Evolutionary conservation across 148 eudicot species (phyloP).

Genomic region (Oxyria digyna): DNA sequence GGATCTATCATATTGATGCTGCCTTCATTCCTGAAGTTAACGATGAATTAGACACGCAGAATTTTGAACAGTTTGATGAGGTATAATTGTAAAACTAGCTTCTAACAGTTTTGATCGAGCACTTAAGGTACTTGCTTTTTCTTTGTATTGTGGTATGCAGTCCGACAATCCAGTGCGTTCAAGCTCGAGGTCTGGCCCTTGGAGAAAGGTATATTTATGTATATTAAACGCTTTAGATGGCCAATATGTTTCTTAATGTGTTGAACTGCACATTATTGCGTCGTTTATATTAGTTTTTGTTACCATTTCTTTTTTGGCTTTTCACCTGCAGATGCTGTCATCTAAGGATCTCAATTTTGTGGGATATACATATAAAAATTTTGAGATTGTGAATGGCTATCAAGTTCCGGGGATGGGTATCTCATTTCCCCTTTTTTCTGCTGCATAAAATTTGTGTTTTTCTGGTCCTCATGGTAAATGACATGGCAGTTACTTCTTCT

Average conservation of each 20-base stretch:
- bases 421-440: conserved; percentile 16
- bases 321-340: conserved; percentile 68
- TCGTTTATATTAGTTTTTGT: not conserved
- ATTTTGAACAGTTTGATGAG: conserved; percentile 97
- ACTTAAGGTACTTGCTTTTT: not conserved
- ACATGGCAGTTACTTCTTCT: too few relatives aligned
- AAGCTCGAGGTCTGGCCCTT: conserved; percentile 78
- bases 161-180: conserved; percentile 40
- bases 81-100: conserved; percentile 21
- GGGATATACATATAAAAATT: conserved; percentile 93
- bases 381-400: conserved; percentile 90
- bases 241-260: too few relatives aligned
- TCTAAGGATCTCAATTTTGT: conserved; percentile 91
- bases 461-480: too few relatives aligned
- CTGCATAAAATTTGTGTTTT: not conserved
- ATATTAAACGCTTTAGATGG: too few relatives aligned
- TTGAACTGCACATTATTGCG: not conserved
- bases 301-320: not conserved
- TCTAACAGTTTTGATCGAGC: not conserved
- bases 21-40: conserved; percentile 94
- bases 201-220: conserved; percentile 99
- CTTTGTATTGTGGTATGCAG: conserved; percentile 29
- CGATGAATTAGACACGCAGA: conserved; percentile 93
- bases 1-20: conserved; percentile 85
- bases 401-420: conserved; percentile 96